Evolutionary conservation across 2,329 filamentous ascomycete genomes (phyloP).

Genomic region (Didymellaceae sp.): DNA sequence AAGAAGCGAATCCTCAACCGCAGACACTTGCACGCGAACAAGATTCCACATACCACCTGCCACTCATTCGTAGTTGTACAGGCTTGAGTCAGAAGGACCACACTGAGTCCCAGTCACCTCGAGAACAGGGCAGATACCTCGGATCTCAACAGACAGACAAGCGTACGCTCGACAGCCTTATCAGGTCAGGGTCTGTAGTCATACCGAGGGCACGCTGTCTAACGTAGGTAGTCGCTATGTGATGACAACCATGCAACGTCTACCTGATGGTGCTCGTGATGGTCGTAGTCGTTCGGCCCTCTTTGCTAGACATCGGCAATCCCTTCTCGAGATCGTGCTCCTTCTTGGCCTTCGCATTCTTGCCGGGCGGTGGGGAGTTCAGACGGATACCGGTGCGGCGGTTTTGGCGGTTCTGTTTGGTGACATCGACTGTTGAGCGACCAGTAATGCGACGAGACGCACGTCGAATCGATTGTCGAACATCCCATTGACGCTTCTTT

Average conservation of each 20-base stretch:
- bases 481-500: constrained; percentile 84
- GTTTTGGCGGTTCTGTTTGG: constrained; percentile 41
- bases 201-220: too few relatives aligned
- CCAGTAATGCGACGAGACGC: constrained; percentile 61
- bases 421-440: constrained; percentile 38
- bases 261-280: constrained; percentile 41
- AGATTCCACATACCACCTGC: not conserved
- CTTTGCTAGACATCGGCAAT: constrained; percentile 29
- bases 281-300: constrained; percentile 40
- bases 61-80: not conserved
- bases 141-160: too few relatives aligned
- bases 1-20: constrained; percentile 4
- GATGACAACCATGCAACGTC: not conserved
- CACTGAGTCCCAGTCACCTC: too few relatives aligned
- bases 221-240: too few relatives aligned
- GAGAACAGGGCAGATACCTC: too few relatives aligned
- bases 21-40: not conserved
- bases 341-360: constrained; percentile 25
- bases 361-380: constrained; percentile 42
- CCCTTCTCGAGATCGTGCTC: constrained; percentile 47
- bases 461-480: constrained; percentile 73
- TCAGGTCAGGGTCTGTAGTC: too few relatives aligned
- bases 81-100: too few relatives aligned
- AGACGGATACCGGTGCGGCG: constrained; percentile 46
- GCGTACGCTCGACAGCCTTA: too few relatives aligned